A percentile compares a stretch with the other conserved stretches of the same genome.
Conservation (phyloP, 495 filamentous ascomycete genomes). For the Astrothelium subdiscretum region DNA sequence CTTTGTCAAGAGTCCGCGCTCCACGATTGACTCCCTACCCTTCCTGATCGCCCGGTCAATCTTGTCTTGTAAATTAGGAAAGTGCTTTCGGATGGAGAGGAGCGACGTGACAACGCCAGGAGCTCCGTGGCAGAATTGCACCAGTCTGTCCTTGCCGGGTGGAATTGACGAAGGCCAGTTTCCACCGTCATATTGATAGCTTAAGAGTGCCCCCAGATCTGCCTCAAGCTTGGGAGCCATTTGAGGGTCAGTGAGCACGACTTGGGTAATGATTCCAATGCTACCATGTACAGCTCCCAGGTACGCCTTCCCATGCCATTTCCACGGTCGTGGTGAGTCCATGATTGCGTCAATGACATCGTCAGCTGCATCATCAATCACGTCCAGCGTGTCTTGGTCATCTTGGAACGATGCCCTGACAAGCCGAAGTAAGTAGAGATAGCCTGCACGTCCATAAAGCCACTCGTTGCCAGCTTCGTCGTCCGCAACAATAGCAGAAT, state of each 20-base stretch:
- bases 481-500: conserved; percentile 29
- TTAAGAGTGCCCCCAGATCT: conserved; percentile 35
- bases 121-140: conserved; percentile 58
- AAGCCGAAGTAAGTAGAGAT: conserved; percentile 47
- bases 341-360: conserved; percentile 34
- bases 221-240: conserved; percentile 30
- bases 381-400: conserved; percentile 21
- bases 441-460: conserved; percentile 49
- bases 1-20: conserved; percentile 46
- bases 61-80: conserved; percentile 32
- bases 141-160: conserved; percentile 35
- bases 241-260: conserved; percentile 40
- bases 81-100: conserved; percentile 35
- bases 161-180: conserved; percentile 34
- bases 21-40: conserved; percentile 37
- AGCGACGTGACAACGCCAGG: conserved; percentile 49
- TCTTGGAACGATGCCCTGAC: conserved; percentile 29
- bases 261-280: conserved; percentile 50
- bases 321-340: conserved; percentile 39
- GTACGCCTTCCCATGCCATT: conserved; percentile 46
- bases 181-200: conserved; percentile 33
- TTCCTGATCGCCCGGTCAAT: conserved; percentile 38
- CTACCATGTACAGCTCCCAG: conserved; percentile 51
- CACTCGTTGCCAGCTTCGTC: conserved; percentile 36
- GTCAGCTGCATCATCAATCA: conserved; percentile 30